A percentile compares a stretch with the other conserved stretches of the same genome.
Conservation (phyloP, 2,329 filamentous ascomycete genomes). For the Sporothrix inflata region DNA sequence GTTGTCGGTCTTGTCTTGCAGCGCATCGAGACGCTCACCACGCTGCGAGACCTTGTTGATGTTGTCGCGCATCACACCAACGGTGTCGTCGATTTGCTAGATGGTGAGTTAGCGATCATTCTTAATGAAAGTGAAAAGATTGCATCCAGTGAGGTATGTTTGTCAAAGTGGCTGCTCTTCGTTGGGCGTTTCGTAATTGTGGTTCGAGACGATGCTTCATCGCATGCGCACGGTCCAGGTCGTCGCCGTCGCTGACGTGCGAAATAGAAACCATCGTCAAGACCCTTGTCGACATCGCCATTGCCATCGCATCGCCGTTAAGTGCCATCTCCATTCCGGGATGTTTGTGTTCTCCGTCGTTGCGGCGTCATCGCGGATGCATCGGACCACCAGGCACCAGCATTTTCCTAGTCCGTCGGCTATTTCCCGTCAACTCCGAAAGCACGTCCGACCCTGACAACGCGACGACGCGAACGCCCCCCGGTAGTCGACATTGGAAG, state of each 20-base stretch:
- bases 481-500: not conserved
- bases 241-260: not conserved
- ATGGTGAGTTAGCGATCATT: slow-evolving; percentile 20
- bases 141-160: not conserved
- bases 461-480: not conserved
- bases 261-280: not conserved
- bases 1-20: slow-evolving; percentile 95
- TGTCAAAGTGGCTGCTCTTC: not conserved
- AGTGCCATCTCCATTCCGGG: not conserved
- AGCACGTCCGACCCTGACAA: not conserved
- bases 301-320: not conserved
- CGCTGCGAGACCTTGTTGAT: slow-evolving; percentile 96
- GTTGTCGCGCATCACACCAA: slow-evolving; percentile 94
- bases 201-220: not conserved
- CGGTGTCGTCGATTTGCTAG: slow-evolving; percentile 96
- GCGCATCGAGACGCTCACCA: slow-evolving; percentile 82
- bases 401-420: not conserved
- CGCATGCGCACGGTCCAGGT: not conserved
- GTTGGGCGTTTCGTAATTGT: not conserved
- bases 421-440: not conserved
- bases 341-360: not conserved
- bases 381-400: slow-evolving; percentile 11
- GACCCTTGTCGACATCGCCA: not conserved
- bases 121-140: not conserved
- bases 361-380: slow-evolving; percentile 7